Evolutionary conservation across 1,284 basidiomycete species (phyloP).

Genomic region (Inonotus obliquus): DNA sequence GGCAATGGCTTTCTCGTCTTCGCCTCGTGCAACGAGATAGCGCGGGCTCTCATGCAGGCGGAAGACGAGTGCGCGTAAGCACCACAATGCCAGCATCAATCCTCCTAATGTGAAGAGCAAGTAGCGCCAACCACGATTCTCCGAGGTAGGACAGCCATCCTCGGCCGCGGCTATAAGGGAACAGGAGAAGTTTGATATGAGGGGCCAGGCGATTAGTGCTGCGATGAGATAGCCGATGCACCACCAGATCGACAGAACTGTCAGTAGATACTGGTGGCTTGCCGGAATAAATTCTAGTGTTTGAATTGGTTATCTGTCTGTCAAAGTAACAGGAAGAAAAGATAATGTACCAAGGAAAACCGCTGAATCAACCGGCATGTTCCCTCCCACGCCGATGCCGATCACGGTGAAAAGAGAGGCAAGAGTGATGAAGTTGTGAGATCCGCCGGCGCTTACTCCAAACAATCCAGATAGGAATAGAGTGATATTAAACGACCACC

Average conservation of each 20-base stretch:
- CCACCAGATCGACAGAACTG: conserved; percentile 64
- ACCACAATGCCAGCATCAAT: conserved; percentile 50
- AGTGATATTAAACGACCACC: conserved; percentile 72
- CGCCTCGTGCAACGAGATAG: conserved; percentile 56
- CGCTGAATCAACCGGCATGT: conserved; percentile 73
- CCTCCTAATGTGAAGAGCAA: conserved; percentile 36
- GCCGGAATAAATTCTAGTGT: conserved; percentile 51
- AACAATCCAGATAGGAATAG: conserved; percentile 69
- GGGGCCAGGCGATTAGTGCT: conserved; percentile 61
- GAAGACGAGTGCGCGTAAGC: conserved; percentile 56
- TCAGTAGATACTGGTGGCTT: conserved; percentile 58
- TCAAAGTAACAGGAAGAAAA: background rate
- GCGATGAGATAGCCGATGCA: conserved; percentile 56
- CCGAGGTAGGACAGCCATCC: conserved; percentile 33
- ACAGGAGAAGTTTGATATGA: conserved; percentile 62
- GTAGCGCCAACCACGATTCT: conserved; percentile 66
- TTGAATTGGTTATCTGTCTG: background rate
- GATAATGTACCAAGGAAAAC: conserved; percentile 59
- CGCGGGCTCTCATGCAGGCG: conserved; percentile 58
- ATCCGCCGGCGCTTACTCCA: conserved; percentile 54
- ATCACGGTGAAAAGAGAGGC: conserved; percentile 51
- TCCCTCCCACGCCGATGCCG: conserved; percentile 67
- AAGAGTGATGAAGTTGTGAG: conserved; percentile 48
- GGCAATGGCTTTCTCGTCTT: conserved; percentile 57
- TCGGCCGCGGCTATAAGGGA: conserved; percentile 26